A percentile compares a stretch with the other conserved stretches of the same genome.
These are phyloP conservation scores for Bothriochloa decipiens DNA, from an alignment of 176 grass and related monocot genomes.

Conservation along the genomic window DNA sequence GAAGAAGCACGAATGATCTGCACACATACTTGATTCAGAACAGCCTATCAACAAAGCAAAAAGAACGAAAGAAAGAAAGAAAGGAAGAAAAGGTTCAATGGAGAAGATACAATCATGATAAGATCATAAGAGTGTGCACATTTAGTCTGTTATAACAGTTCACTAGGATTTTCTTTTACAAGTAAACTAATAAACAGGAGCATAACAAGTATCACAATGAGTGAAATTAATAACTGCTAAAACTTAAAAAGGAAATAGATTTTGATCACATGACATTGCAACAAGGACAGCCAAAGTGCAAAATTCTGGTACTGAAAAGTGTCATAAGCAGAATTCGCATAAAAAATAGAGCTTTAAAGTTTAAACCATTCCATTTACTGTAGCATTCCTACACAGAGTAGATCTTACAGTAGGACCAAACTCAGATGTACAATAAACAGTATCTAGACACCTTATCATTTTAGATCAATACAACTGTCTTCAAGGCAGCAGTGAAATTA, in stretches of 20 bases:
- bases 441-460: not conserved
- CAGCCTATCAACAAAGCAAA: not conserved
- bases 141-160: conserved; percentile 12
- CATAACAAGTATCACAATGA: not conserved
- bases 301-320: not conserved
- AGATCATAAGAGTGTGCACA: not conserved
- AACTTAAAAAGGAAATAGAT: not conserved
- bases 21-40: conserved; percentile 18
- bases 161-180: not conserved
- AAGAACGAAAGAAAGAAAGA: not conserved
- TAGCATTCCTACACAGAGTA: conserved; percentile 26
- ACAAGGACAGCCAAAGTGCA: not conserved
- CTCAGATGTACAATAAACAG: conserved; percentile 24
- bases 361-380: conserved; percentile 21
- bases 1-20: not conserved
- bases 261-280: not conserved
- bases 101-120: not conserved
- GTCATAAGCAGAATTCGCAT: not conserved
- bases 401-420: conserved; percentile 24
- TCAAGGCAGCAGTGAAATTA: conserved; percentile 17
- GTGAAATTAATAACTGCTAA: not conserved
- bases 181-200: not conserved
- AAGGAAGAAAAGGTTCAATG: not conserved
- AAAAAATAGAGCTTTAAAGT: not conserved
- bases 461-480: conserved; percentile 19